These are phyloP conservation scores for Chimonanthus salicifolius DNA, from an alignment of 164 flowering plant species.

Conservation along the genomic window DNA sequence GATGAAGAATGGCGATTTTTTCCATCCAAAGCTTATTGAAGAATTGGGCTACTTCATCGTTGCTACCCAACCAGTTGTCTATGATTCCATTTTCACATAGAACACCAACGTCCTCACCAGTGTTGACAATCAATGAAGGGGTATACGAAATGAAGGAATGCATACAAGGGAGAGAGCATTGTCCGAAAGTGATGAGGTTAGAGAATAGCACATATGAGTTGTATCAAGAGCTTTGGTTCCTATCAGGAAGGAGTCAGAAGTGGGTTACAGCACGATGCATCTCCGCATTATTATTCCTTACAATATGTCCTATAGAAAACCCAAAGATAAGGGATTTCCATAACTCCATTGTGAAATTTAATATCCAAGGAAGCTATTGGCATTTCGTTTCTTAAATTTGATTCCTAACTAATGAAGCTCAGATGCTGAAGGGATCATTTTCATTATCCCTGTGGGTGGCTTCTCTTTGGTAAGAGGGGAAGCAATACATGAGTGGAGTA, in stretches of 20 bases:
- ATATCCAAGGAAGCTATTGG: constrained; percentile 12
- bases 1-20: constrained; percentile 11
- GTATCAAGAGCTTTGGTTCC: too few species aligned
- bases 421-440: not conserved
- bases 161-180: constrained; percentile 15
- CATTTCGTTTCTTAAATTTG: not conserved
- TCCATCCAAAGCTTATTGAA: constrained; percentile 23
- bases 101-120: constrained; percentile 15
- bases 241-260: too few species aligned
- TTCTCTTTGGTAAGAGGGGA: not conserved
- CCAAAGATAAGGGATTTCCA: constrained; percentile 16
- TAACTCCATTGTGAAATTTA: constrained; percentile 13
- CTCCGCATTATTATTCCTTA: too few species aligned
- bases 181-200: constrained; percentile 25
- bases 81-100: constrained; percentile 15
- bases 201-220: constrained; percentile 9
- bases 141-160: constrained; percentile 20
- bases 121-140: constrained; percentile 22
- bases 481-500: not conserved
- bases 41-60: constrained; percentile 19
- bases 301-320: constrained; percentile 17
- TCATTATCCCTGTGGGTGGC: not conserved
- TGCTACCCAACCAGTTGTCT: constrained; percentile 23
- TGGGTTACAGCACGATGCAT: too few species aligned
- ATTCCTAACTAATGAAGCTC: not conserved